Base-by-base conservation (phyloP, 768 basidiomycete genomes). In the Termitomyces sp. region DNA sequence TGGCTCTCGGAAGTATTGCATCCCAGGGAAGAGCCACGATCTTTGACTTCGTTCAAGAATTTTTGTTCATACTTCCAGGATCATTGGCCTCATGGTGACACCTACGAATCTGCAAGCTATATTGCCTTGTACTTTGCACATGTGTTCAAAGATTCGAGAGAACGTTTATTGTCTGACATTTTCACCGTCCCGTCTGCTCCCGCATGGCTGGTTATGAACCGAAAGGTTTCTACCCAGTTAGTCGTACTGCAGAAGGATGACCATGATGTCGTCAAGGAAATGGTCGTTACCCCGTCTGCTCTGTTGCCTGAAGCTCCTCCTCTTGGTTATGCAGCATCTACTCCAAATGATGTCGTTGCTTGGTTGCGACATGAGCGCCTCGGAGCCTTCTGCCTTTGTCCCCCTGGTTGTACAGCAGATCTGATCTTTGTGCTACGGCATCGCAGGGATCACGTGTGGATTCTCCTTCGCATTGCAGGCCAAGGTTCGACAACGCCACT, bases 321-420 rank as follows among this genome's bases (percentile, higher is more conserved):
- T 9, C 45, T 58, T 39, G 57, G 57, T 5, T 58, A 49, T 50
- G 16, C 38, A 13, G 57, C 57, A 7, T 24, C 35, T 18, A 39
- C 57, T 32, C 13, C 45, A 7, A n/a, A 50, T n/a, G 57, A 58
- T 11, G 57, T 58, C 11, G n/a, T 58, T 16, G 46, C 57, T 5
- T 58, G 57, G 57, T 28, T 58, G 22, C 33, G 16, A 28, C 57
- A 49, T 22, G 22, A 50, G 16, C 57, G 48, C 18, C 4, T 7
- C 0, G 57, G 57, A 15, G 57, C 38, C 12, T 58, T 58, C 16
- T 58, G 57, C 35, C 24, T 58, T 36, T 58, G 57, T 20, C 57
- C 57, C 16, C 57, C 24, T 28, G 57, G 35, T 8, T 58, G 46
- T 38, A 20, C 4, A 32, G 57, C 49, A 8, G 57, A 58, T 12